These are phyloP conservation scores for Ulota crispa DNA, from an alignment of 225 moss, liverwort and hornwort species.

Conservation along the genomic window DNA sequence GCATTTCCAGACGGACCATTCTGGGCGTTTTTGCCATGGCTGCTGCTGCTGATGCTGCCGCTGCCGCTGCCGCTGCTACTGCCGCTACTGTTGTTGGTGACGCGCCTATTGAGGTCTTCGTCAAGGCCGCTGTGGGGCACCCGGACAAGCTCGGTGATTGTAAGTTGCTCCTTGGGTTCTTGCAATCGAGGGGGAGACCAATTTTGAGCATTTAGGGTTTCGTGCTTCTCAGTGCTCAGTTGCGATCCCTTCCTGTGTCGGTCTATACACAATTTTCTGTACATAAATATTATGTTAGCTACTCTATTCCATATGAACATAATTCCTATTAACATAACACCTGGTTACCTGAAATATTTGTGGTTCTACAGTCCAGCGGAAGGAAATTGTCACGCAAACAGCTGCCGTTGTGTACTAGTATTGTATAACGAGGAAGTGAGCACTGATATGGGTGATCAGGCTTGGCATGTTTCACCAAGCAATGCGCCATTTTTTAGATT, in stretches of 20 bases:
- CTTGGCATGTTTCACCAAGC: background rate
- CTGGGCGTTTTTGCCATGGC: slow-evolving; percentile 46
- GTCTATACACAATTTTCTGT: background rate
- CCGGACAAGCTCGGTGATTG: slow-evolving; percentile 93
- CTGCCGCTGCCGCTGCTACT: background rate
- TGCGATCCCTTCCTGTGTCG: background rate
- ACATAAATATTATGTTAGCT: background rate
- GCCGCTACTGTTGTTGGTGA: slow-evolving; percentile 17
- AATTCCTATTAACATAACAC: background rate
- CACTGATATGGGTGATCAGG: background rate
- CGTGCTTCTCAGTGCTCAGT: background rate
- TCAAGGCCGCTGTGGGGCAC: slow-evolving; percentile 84
- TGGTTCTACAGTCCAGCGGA: background rate
- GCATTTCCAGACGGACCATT: background rate
- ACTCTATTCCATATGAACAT: background rate
- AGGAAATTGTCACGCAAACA: background rate
- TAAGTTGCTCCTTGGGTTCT: slow-evolving; percentile 31
- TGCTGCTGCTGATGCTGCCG: slow-evolving; percentile 19
- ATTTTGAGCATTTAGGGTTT: slow-evolving; percentile 13
- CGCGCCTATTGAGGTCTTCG: slow-evolving; percentile 68
- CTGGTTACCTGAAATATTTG: background rate
- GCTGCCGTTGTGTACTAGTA: background rate
- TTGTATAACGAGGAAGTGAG: background rate
- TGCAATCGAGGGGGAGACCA: background rate
- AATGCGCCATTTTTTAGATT: background rate